These are phyloP conservation scores for Calcarisporium arbuscula DNA, from an alignment of 2,329 filamentous ascomycete genomes.

Conservation along the genomic window DNA sequence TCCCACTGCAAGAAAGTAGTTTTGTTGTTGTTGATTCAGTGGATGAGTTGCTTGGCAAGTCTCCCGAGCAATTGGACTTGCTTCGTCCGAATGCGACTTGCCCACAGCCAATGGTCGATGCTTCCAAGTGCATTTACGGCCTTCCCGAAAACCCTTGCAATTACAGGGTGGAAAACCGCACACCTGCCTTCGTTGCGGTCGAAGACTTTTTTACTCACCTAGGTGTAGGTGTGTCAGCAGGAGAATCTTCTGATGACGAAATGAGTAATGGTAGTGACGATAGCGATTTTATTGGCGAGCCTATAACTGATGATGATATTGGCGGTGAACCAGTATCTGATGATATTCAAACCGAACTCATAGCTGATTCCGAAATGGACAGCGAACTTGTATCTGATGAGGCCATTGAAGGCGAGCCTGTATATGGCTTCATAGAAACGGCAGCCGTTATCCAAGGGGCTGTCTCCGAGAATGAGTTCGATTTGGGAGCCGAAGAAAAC, in stretches of 20 bases:
- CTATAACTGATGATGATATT: too few species aligned
- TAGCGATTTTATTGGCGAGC: too few species aligned
- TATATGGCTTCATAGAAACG: too few species aligned
- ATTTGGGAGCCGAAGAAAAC: slow-evolving; percentile 5
- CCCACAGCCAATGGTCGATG: slow-evolving; percentile 18
- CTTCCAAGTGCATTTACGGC: slow-evolving; percentile 16
- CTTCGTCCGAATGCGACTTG: slow-evolving; percentile 5
- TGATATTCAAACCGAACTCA: too few species aligned
- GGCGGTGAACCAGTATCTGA: too few species aligned
- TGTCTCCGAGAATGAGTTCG: slow-evolving; percentile 4
- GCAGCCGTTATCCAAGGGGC: slow-evolving; percentile 1
- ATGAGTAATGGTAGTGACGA: too few species aligned
- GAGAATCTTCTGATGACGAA: too few species aligned
- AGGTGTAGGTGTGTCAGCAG: too few species aligned
- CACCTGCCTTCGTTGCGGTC: slow-evolving; percentile 13
- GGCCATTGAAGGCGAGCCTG: too few species aligned
- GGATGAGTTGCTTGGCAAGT: slow-evolving; percentile 27
- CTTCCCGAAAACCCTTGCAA: slow-evolving; percentile 25
- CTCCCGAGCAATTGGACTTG: slow-evolving; percentile 12
- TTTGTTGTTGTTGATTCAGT: slow-evolving; percentile 31
- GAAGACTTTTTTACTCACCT: slow-evolving; percentile 8
- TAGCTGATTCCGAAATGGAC: too few species aligned
- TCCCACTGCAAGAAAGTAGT: slow-evolving; percentile 6
- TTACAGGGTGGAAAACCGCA: too few species aligned
- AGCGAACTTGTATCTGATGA: too few species aligned